These are phyloP conservation scores for Backusella tuberculispora DNA, from an alignment of 192 early-diverging fungal genomes.

Conservation along the genomic window DNA sequence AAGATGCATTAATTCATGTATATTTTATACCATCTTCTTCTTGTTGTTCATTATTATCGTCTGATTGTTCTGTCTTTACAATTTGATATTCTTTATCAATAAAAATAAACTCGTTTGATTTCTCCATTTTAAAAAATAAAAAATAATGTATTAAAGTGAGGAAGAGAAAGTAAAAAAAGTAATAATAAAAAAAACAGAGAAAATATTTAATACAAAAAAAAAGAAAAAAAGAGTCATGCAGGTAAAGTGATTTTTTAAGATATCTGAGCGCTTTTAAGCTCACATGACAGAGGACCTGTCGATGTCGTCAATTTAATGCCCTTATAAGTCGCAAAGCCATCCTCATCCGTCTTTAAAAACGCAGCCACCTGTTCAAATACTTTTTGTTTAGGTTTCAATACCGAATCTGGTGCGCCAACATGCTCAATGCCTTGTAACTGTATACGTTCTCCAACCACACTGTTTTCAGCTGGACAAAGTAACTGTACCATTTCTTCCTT, in stretches of 20 bases:
- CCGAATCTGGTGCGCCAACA: constrained; percentile 22
- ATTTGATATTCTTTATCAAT: not conserved
- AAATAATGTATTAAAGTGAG: not conserved
- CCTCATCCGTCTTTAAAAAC: constrained; percentile 18
- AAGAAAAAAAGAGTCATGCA: not conserved
- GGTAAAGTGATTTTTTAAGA: constrained; percentile 24
- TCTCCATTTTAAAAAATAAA: not conserved
- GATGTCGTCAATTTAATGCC: constrained; percentile 20
- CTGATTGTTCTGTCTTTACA: not conserved
- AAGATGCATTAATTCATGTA: too few relatives aligned
- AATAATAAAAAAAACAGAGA: not conserved
- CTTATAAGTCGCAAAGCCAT: constrained; percentile 39
- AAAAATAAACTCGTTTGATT: not conserved
- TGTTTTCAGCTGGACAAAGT: constrained; percentile 53
- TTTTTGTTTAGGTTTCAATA: constrained; percentile 37
- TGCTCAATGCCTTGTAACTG: constrained; percentile 47
- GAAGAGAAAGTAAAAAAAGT: not conserved
- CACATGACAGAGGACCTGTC: constrained; percentile 11
- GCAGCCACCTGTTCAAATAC: constrained; percentile 33
- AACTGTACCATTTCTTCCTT: constrained; percentile 51
- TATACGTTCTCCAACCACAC: constrained; percentile 58
- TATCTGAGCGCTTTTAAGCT: constrained; percentile 30
- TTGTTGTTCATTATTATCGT: not conserved
- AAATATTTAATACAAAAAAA: not conserved
- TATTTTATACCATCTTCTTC: too few relatives aligned